These are phyloP conservation scores for Sphagnum fallax DNA, from an alignment of 228 moss, liverwort and hornwort genomes.

Conservation along the genomic window DNA sequence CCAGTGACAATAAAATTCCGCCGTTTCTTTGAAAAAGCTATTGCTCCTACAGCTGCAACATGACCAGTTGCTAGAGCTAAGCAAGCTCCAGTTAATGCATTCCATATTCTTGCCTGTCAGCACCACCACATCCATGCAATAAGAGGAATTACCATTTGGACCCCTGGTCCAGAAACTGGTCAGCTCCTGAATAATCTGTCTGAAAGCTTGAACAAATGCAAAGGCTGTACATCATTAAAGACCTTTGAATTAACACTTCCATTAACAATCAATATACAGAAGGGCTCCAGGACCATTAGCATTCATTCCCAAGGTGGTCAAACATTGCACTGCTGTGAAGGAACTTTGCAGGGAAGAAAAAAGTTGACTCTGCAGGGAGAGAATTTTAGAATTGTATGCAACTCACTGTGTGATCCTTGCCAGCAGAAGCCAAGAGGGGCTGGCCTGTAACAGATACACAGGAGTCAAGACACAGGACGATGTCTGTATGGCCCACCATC, in stretches of 20 bases:
- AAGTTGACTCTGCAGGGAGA: no score
- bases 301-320: no score
- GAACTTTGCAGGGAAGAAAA: no score
- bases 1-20: constrained; percentile 87
- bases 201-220: background rate
- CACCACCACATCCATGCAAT: background rate
- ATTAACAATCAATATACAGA: no score
- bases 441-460: constrained; percentile 58
- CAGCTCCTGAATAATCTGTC: background rate
- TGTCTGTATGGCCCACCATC: constrained; percentile 85
- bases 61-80: constrained; percentile 83
- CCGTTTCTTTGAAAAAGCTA: constrained; percentile 71
- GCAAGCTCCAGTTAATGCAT: constrained; percentile 64
- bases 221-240: background rate
- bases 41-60: constrained; percentile 86
- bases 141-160: no score
- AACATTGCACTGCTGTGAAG: no score
- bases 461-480: constrained; percentile 82
- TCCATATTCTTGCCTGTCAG: constrained; percentile 81
- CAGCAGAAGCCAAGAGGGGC: constrained; percentile 73
- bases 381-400: no score
- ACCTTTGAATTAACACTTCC: background rate
- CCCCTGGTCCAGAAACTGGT: background rate
- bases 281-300: no score
- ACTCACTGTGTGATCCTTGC: constrained; percentile 81